Evolutionary conservation across 495 filamentous ascomycete genomes (phyloP), one percentile per base, ranked within the genome.

Genomic region (Penicillium argentinense): DNA sequence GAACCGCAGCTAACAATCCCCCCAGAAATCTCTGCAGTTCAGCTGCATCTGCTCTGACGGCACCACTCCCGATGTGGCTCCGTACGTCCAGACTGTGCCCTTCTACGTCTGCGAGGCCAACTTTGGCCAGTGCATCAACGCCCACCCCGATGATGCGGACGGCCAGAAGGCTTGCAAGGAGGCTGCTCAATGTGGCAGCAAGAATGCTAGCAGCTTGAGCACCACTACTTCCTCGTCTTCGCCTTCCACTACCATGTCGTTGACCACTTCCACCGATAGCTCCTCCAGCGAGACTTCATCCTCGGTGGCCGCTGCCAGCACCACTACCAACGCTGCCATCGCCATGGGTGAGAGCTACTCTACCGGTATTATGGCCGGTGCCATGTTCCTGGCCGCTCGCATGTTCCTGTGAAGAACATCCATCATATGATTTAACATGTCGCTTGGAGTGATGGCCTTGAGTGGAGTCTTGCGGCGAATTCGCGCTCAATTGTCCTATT

Each of bases 21-120:
- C 12, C 14, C 45, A 83, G 81, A 56, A 47, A 27, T 67, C 68
- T 14, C 72, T 86, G 39, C 55, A 59, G 13, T 85, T 71, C 66
- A 59, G 52, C 47, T 86, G 82, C 62, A 64, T 60, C 23, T 86
- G 82, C 69, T 28, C 45, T 43, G 74, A 81, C 56, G 77, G 74
- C 39, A 71, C 60, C 14, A 48, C 40, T 6, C 79, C 82, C 53
- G 70, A 82, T 55, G 70, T 82, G 51, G 56, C 61, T 19, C 59
- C 61, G 42, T 86, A 80, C 67, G 34, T 59, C 25, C 58, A 75
- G 56, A 82, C 78, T 19, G 61, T 85, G 24, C 82, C 82, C 30
- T 81, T 72, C 67, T 75, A 68, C 58, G 71, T 78, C 56, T 86
- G 82, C 69, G 38, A 74, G 30, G 59, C 56, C 19, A 76, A 67